Base-by-base conservation (phyloP, 2,329 filamentous ascomycete genomes). In the Stachybotrys echinatus region DNA sequence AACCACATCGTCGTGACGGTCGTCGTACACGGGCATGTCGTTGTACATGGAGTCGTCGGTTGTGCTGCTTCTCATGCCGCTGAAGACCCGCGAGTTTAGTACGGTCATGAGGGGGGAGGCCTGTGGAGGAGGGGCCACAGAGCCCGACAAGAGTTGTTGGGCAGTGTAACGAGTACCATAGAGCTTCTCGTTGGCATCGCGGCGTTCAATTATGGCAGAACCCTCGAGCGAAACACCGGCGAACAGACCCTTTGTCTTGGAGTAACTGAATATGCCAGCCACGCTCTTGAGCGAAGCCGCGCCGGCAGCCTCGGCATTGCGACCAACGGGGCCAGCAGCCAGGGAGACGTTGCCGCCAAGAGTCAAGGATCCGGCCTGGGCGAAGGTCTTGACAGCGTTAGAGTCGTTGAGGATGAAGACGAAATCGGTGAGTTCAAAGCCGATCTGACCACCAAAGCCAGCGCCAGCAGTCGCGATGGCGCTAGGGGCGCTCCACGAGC, bases 401-500 rank as follows among this genome's bases (percentile, higher is more conserved):
- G 84, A 76, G 65, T 99, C 92, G 72, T 99, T 99, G 56, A 99
- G 84, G 57, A 99, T 96, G 72, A 99, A 97, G 66, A 99, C 94
- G 65, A 99, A 99, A 67, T 94, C 89, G 52, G 89, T 94, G 54
- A 95, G 71, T 69, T 95, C 89, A 68, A 92, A 89, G 34, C 89
- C 89, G 62, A 95, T 89, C 71, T 94, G 89, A 39, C 89, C 89
- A 58, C 89, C 89, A 56, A 95, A 88, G 21, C 89, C 89, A 49
- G 85, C 89, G 58, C 89, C 89, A 23, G 87, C 84, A 2, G 88
- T 91, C 48, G 85, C 85, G 62, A 94, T 91, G 47, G 89, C 89
- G 50, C 84, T 87, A 12, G 89, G 89, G 3, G 89, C 89, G 56
- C 86, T 90, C 89, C 89, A 95, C 50, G 76, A 76, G 39, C 88